phyloP scores from a whole-genome alignment of 768 basidiomycete species.

The Russula sp. region DNA sequence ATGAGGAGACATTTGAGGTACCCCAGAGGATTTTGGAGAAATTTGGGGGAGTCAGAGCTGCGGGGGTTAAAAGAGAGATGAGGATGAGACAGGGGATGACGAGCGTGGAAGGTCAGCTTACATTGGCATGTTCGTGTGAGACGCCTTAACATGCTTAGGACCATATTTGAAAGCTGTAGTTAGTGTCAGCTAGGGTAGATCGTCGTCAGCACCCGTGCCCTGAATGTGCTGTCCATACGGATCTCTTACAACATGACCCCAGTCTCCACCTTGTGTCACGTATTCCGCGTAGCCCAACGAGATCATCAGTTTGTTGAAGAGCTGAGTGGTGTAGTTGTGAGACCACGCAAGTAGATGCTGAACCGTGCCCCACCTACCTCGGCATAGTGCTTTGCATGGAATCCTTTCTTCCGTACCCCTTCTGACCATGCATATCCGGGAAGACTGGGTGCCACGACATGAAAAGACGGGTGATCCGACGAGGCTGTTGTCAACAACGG shows the following conservation, averaged over 20 bases:
- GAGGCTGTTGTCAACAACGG: slow-evolving; percentile 40
- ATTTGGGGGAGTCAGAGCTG: not conserved
- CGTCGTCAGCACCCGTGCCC: too few relatives aligned
- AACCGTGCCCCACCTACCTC: slow-evolving; percentile 19
- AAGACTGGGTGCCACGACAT: slow-evolving; percentile 51
- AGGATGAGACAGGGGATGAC: not conserved
- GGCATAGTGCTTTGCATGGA: slow-evolving; percentile 22
- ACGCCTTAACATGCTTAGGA: slow-evolving; percentile 28
- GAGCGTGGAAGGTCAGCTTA: slow-evolving; percentile 12
- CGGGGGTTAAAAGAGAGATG: not conserved
- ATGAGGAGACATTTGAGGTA: slow-evolving; percentile 27
- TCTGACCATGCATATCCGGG: slow-evolving; percentile 60
- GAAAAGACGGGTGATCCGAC: slow-evolving; percentile 46
- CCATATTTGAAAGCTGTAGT: slow-evolving; percentile 25
- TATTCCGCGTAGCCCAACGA: slow-evolving; percentile 26
- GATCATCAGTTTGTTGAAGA: slow-evolving; percentile 24
- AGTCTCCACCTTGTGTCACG: slow-evolving; percentile 46
- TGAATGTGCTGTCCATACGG: too few relatives aligned
- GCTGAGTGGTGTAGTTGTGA: slow-evolving; percentile 2
- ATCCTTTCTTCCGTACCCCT: slow-evolving; percentile 33
- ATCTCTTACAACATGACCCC: slow-evolving; percentile 28
- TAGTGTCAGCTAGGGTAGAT: slow-evolving; percentile 25
- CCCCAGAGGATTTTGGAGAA: slow-evolving; percentile 23
- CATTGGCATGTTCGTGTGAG: slow-evolving; percentile 30
- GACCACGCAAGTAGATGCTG: not conserved